A percentile compares a stretch with the other conserved stretches of the same genome.
These are phyloP conservation scores for Penicillium lividum DNA, from an alignment of 495 filamentous ascomycete species.

Conservation along the genomic window DNA sequence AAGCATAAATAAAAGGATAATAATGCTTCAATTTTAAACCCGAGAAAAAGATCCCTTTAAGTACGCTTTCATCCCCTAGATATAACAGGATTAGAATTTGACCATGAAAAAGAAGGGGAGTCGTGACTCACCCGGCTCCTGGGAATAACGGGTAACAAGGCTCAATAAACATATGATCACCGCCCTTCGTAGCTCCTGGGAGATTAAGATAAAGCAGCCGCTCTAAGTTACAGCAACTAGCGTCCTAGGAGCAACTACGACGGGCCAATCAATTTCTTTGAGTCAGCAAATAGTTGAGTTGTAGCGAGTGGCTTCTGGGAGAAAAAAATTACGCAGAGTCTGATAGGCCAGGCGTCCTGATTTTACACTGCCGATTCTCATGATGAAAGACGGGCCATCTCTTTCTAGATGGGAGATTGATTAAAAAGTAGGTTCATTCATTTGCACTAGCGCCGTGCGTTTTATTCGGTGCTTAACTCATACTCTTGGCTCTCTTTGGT, in stretches of 20 bases:
- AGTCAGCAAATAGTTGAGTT: constrained; percentile 3
- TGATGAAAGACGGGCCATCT: background rate
- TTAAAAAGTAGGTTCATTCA: background rate
- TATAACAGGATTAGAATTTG: no score
- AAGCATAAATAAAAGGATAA: no score
- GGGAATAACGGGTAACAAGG: no score
- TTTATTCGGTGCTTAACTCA: constrained; percentile 1
- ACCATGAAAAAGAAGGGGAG: no score
- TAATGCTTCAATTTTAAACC: no score
- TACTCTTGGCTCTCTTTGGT: constrained; percentile 1
- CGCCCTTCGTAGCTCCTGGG: no score
- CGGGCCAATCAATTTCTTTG: constrained; percentile 1
- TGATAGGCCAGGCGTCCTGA: background rate
- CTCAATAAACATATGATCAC: no score
- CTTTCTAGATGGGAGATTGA: constrained; percentile 3
- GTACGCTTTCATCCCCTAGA: no score
- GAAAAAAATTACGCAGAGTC: background rate
- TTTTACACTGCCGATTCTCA: background rate
- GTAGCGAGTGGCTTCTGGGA: constrained; percentile 1
- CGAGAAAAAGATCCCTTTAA: no score
- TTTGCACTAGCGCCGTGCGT: background rate
- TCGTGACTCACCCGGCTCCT: no score
- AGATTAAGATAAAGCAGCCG: no score
- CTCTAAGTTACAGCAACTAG: no score
- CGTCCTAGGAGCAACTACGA: constrained; percentile 1